Evolutionary conservation across 2,329 filamentous ascomycete species (phyloP).

Genomic region (Plectosphaerella cucumerina): DNA sequence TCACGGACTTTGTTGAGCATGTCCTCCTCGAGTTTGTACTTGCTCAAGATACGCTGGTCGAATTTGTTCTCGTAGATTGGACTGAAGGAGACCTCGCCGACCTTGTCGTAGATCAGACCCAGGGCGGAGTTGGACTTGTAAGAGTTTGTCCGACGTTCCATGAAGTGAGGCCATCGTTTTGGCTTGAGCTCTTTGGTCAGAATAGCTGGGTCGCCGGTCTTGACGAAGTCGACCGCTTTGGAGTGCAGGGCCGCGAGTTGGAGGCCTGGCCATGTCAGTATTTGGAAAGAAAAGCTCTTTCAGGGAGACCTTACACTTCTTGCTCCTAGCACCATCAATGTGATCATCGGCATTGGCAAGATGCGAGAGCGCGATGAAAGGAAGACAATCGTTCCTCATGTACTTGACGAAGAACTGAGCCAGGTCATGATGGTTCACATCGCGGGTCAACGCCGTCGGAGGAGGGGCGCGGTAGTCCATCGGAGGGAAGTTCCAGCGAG

Average conservation of each 20-base stretch:
- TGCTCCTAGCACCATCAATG: slow-evolving; percentile 58
- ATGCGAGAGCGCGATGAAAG: slow-evolving; percentile 77
- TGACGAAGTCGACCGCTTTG: slow-evolving; percentile 88
- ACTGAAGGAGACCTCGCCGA: slow-evolving; percentile 62
- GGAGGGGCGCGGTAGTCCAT: slow-evolving; percentile 70
- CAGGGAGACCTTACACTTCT: slow-evolving; percentile 52
- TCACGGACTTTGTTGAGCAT: slow-evolving; percentile 55
- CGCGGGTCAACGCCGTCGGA: slow-evolving; percentile 50
- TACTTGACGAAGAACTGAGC: slow-evolving; percentile 85
- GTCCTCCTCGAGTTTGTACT: slow-evolving; percentile 49
- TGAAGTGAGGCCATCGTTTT: slow-evolving; percentile 75
- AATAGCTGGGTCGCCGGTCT: slow-evolving; percentile 74
- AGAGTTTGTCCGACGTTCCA: slow-evolving; percentile 46
- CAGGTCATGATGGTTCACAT: slow-evolving; percentile 70
- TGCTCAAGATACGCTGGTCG: slow-evolving; percentile 67
- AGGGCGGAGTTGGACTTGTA: slow-evolving; percentile 71
- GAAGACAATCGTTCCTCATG: slow-evolving; percentile 84
- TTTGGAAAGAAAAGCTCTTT: not conserved
- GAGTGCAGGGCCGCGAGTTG: slow-evolving; percentile 79
- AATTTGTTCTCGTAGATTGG: slow-evolving; percentile 72
- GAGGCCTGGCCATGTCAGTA: slow-evolving; percentile 41
- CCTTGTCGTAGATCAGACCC: slow-evolving; percentile 77
- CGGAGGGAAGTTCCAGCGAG: slow-evolving; percentile 64
- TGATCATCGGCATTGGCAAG: slow-evolving; percentile 69
- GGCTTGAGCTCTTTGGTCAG: slow-evolving; percentile 61